Evolutionary conservation across 2,329 filamentous ascomycete genomes (phyloP), one percentile per base, ranked within the genome.

Genomic region (Ophiostoma sp.): DNA sequence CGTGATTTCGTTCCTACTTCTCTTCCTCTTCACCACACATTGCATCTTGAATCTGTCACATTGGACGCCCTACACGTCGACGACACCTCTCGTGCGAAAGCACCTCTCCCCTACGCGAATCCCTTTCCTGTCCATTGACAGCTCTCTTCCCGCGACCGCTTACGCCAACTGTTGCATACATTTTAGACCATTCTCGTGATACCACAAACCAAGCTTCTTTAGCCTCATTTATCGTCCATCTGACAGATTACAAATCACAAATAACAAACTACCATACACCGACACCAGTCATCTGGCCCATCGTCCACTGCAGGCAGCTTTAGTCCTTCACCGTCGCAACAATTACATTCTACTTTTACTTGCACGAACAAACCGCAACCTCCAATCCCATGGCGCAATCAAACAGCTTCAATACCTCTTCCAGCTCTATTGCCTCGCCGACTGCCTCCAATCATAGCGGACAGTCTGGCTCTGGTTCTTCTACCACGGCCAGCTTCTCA

Each of bases 401-500:
- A 27, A 54, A 41, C 17, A 72, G 67, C 70, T 71, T 70, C 69
- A 72, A 62, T 71, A 67, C 67, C 68, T 11, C 69, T 4, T 23
- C 35, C 5, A 71, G 72, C 72, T 69, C 70, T 7, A 69, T 70
- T 13, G 67, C 70, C 23, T 72, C 72, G 4, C 69, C 72, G 15
- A 69, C 71, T 39, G 67, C 41, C 5, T 70, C 73, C 27, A 69
- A 48, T 62, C 66, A 71, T 17, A 70, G 71, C 67, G 60, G 33
- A 15, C 65, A 52, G 6, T 72, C 71, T 17, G 71, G 52, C 11
- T 36, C 68, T 31, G 71, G 52, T 7, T 36, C 68, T 20, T 54
- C 69, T 11, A 36, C 67, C 35, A 67, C 60, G 4, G 66, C 69
- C 67, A 72, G 85, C 70, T 88, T 88, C 78, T 87, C 86, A 72